A percentile compares a stretch with the other conserved stretches of the same genome.
phyloP scores from a whole-genome alignment of 2,329 filamentous ascomycete species.

The Epichloe gansuensis region DNA sequence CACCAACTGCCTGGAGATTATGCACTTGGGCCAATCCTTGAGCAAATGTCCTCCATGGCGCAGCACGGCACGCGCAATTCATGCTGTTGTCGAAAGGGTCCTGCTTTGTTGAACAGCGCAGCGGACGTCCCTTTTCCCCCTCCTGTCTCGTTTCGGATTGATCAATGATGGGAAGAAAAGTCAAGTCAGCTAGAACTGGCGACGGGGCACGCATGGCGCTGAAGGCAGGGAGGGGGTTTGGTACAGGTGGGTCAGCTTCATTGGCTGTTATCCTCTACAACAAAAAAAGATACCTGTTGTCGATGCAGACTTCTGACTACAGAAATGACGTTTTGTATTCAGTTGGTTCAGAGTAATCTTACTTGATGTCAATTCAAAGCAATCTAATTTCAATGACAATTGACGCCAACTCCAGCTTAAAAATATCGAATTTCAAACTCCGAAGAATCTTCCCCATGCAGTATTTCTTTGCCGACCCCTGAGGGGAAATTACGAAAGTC shows the following conservation, averaged over 20 bases:
- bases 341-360: neutral
- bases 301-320: no score
- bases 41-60: slow-evolving; percentile 35
- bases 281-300: no score
- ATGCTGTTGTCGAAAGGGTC: slow-evolving; percentile 17
- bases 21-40: slow-evolving; percentile 32
- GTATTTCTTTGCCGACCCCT: no score
- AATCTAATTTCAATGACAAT: neutral
- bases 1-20: slow-evolving; percentile 13
- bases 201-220: neutral
- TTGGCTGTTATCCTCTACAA: neutral
- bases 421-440: neutral
- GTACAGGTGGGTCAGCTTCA: slow-evolving; percentile 1
- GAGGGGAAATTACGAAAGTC: neutral
- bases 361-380: neutral
- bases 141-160: neutral
- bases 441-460: neutral
- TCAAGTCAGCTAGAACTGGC: neutral
- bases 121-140: neutral
- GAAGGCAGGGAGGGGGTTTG: neutral
- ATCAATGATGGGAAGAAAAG: neutral
- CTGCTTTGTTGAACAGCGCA: neutral
- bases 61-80: slow-evolving; percentile 35
- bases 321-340: no score
- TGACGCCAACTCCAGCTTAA: neutral